These are phyloP conservation scores for Xylariaceae sp. DNA, from an alignment of 2,329 filamentous ascomycete species.

Conservation along the genomic window DNA sequence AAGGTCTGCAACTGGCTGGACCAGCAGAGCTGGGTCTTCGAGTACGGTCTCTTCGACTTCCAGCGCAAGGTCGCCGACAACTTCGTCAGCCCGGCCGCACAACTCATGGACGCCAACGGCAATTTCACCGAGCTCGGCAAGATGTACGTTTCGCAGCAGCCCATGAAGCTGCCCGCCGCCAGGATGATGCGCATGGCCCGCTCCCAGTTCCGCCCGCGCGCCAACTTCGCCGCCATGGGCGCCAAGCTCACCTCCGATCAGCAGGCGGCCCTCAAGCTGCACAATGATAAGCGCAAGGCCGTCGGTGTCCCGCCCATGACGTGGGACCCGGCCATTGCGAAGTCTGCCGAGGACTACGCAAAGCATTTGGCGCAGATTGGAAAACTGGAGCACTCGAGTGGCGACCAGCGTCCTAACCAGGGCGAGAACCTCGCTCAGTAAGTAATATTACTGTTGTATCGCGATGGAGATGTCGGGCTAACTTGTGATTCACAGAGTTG, in stretches of 20 bases:
- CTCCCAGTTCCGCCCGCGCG: no score
- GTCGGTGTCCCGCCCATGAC: constrained; percentile 25
- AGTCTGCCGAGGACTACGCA: constrained; percentile 29
- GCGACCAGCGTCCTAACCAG: constrained; percentile 27
- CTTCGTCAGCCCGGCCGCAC: constrained; percentile 42
- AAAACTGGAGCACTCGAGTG: constrained; percentile 29
- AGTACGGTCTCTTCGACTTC: constrained; percentile 43
- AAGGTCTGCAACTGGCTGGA: constrained; percentile 42
- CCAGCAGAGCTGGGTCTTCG: constrained; percentile 36
- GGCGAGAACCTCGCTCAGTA: constrained; percentile 36
- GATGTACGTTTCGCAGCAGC: constrained; percentile 25
- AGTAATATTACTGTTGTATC: constrained; percentile 8
- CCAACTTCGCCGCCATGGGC: no score
- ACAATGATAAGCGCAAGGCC: constrained; percentile 28
- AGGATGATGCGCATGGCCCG: neutral
- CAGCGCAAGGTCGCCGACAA: constrained; percentile 38
- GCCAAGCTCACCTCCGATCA: constrained; percentile 21
- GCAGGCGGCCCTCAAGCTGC: constrained; percentile 26
- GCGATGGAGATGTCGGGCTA: neutral
- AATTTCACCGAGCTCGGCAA: constrained; percentile 34
- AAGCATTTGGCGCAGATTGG: constrained; percentile 29
- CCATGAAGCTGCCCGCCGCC: constrained; percentile 22
- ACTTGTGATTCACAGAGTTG: constrained; percentile 8
- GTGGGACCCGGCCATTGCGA: constrained; percentile 30
- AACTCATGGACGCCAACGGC: constrained; percentile 41